phyloP scores from a whole-genome alignment of 495 filamentous ascomycete species.

The Pseudoneurospora amorphoporcata region DNA sequence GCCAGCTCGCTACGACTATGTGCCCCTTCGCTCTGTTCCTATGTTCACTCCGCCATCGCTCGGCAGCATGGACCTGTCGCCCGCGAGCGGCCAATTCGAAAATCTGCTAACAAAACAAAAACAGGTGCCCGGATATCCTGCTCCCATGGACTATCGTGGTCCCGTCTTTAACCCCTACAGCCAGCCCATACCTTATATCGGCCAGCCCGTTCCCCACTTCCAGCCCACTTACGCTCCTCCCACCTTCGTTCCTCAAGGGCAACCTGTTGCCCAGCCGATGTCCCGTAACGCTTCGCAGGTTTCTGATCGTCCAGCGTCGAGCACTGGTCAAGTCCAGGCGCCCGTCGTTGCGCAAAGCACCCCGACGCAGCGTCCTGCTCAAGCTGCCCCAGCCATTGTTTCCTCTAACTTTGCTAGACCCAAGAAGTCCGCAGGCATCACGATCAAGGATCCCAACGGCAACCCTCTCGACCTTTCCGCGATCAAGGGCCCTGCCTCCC shows the following conservation, averaged over 20 bases:
- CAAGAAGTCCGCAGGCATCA: constrained; percentile 57
- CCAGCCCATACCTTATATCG: constrained; percentile 33
- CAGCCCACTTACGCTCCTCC: constrained; percentile 39
- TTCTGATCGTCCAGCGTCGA: constrained; percentile 69
- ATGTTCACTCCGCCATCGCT: constrained; percentile 27
- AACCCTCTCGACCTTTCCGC: constrained; percentile 40
- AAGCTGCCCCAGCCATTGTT: constrained; percentile 47
- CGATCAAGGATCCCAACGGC: constrained; percentile 70
- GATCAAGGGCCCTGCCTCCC: constrained; percentile 33
- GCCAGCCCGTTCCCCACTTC: constrained; percentile 34
- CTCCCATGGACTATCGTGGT: constrained; percentile 13
- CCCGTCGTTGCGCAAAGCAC: constrained; percentile 37
- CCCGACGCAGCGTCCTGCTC: constrained; percentile 40
- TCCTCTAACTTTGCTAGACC: constrained; percentile 50
- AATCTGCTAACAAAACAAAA: constrained; percentile 58
- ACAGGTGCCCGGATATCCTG: constrained; percentile 43
- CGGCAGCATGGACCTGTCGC: constrained; percentile 48
- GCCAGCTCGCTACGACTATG: constrained; percentile 15
- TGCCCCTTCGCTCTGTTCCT: constrained; percentile 21
- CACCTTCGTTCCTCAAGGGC: constrained; percentile 30
- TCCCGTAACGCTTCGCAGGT: constrained; percentile 77
- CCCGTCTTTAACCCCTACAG: constrained; percentile 35
- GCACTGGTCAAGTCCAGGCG: constrained; percentile 52
- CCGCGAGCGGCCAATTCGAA: constrained; percentile 61
- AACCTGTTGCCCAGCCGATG: constrained; percentile 53